A percentile compares a stretch with the other conserved stretches of the same genome.
phyloP scores from a whole-genome alignment of 1,284 basidiomycete species.

The Schizophyllum amplum region DNA sequence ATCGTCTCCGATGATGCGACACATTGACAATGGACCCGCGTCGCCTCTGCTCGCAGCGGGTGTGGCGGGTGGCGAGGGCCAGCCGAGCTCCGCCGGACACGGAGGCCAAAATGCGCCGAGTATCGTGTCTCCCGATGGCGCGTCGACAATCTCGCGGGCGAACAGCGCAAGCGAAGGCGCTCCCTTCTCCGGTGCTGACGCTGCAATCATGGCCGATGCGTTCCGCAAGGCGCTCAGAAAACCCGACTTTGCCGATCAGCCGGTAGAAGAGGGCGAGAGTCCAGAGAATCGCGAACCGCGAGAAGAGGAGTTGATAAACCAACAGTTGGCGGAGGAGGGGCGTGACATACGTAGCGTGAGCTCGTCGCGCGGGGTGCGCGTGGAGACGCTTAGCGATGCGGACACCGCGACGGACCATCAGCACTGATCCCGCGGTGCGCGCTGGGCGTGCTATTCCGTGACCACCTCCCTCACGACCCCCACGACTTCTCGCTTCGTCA shows the following conservation, averaged over 20 bases:
- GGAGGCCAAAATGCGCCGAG: slow-evolving; percentile 33
- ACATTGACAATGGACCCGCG: slow-evolving; percentile 36
- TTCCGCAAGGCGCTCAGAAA: slow-evolving; percentile 78
- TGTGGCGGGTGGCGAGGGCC: slow-evolving; percentile 24
- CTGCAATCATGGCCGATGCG: slow-evolving; percentile 82
- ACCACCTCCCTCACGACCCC: background rate
- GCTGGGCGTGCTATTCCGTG: background rate
- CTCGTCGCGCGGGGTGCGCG: slow-evolving; percentile 66
- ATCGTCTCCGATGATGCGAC: slow-evolving; percentile 67
- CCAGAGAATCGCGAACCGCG: slow-evolving; percentile 36
- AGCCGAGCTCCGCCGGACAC: slow-evolving; percentile 20
- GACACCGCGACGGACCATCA: slow-evolving; percentile 39
- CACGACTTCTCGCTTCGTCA: slow-evolving; percentile 4
- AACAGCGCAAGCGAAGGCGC: slow-evolving; percentile 50
- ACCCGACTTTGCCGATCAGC: slow-evolving; percentile 65
- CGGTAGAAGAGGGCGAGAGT: slow-evolving; percentile 62
- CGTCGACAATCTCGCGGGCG: slow-evolving; percentile 56
- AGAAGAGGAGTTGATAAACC: slow-evolving; percentile 44
- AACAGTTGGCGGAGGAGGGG: slow-evolving; percentile 75
- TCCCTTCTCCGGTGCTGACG: slow-evolving; percentile 73
- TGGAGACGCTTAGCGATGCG: slow-evolving; percentile 60
- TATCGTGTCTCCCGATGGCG: slow-evolving; percentile 51
- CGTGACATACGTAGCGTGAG: slow-evolving; percentile 73
- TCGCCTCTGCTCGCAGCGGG: slow-evolving; percentile 43
- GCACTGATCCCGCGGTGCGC: slow-evolving; percentile 19